Percentiles rank a stretch among this genome's conserved stretches.
phyloP scores from a whole-genome alignment of 257 asterid species.

The Parsonsia alboflavescens region DNA sequence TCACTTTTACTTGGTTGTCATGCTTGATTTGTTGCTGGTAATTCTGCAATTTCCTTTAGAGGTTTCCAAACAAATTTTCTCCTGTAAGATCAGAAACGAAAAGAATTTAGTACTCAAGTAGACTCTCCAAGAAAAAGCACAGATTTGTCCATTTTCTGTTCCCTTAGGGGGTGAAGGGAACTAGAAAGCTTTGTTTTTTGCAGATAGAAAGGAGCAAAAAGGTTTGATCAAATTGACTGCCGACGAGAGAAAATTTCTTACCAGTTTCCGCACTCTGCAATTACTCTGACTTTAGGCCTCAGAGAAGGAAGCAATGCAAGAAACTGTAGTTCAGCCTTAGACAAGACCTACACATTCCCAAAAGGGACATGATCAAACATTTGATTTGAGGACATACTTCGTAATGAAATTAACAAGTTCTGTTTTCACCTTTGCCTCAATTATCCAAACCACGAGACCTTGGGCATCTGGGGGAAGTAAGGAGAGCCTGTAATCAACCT shows the following conservation, averaged over 20 bases:
- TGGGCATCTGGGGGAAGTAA: conserved; percentile 67
- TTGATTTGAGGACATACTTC: not conserved
- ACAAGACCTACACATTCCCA: conserved; percentile 50
- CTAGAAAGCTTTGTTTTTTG: not conserved
- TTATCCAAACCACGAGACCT: conserved; percentile 74
- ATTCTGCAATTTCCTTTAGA: conserved; percentile 62
- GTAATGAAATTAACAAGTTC: not conserved
- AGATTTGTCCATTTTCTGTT: not conserved
- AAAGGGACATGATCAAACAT: not conserved
- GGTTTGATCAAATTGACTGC: not conserved
- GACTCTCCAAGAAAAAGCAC: not conserved
- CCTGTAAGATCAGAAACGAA: conserved; percentile 32
- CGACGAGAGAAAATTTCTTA: conserved; percentile 8
- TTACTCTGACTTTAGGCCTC: conserved; percentile 69
- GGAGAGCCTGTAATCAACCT: conserved; percentile 85
- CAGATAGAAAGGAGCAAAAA: not conserved
- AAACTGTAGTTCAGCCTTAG: conserved; percentile 30
- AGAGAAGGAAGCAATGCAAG: conserved; percentile 59
- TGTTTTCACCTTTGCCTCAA: conserved; percentile 66
- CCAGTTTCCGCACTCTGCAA: conserved; percentile 94
- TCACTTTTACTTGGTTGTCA: not conserved
- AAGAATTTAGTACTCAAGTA: not conserved
- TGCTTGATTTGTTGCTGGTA: conserved; percentile 22
- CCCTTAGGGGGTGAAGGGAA: not conserved
- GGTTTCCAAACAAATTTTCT: conserved; percentile 84